Evolutionary conservation across 371 early-diverging fungal species (phyloP).

Genomic region (Mortierella polycephala): DNA sequence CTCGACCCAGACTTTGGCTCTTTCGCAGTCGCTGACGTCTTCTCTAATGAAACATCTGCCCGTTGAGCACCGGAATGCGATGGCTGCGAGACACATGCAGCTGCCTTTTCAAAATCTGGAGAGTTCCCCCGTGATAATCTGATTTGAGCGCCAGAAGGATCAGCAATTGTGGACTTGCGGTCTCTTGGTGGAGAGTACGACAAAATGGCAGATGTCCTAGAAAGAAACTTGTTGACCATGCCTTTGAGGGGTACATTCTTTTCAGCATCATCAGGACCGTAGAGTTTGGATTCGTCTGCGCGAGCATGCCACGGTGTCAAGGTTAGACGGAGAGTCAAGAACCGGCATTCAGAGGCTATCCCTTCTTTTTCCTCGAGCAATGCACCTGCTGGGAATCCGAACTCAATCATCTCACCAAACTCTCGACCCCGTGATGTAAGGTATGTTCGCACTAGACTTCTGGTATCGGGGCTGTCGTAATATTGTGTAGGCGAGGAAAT

Average conservation of each 20-base stretch:
- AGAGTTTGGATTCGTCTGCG: conserved; percentile 40
- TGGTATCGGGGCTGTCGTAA: conserved; percentile 22
- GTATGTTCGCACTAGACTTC: conserved; percentile 16
- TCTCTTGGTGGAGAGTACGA: conserved; percentile 20
- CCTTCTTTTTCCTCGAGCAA: conserved; percentile 20
- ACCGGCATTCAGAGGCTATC: conserved; percentile 18
- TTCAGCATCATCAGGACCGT: conserved; percentile 17
- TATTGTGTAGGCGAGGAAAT: conserved; percentile 36
- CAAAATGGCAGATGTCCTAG: conserved; percentile 26
- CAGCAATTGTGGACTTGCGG: conserved; percentile 5
- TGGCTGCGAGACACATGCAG: neutral
- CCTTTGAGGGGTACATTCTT: conserved; percentile 20
- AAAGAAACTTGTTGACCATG: conserved; percentile 41
- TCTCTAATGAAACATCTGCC: neutral
- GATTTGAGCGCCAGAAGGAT: neutral
- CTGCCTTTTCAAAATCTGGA: neutral
- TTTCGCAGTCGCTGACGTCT: too few species aligned
- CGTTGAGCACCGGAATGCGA: neutral
- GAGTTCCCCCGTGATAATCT: neutral
- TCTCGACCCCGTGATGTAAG: conserved; percentile 19
- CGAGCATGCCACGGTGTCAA: conserved; percentile 53
- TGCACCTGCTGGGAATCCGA: conserved; percentile 28
- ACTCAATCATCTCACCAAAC: conserved; percentile 42
- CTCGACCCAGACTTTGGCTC: neutral
- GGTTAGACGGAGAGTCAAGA: conserved; percentile 44